These are phyloP conservation scores for Sporobolomyces pararoseus DNA, from an alignment of 768 basidiomycete species.

Conservation along the genomic window DNA sequence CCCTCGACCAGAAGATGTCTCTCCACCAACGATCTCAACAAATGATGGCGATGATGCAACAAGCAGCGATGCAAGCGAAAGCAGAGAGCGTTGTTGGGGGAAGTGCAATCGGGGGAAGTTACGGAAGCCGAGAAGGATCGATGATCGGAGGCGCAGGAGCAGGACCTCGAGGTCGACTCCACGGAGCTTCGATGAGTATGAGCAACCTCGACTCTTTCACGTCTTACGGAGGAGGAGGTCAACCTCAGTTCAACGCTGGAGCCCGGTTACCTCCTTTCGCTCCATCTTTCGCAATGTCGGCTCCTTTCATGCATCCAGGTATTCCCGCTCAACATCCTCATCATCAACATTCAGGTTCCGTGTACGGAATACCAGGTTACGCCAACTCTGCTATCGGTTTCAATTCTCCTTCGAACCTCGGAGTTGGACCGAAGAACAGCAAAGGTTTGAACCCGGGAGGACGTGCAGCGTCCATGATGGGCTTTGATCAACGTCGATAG, in stretches of 20 bases:
- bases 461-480: conserved; percentile 23
- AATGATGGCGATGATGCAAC: conserved; percentile 42
- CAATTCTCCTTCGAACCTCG: neutral
- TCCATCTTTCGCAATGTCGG: conserved; percentile 30
- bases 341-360: neutral
- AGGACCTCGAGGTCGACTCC: conserved; percentile 3
- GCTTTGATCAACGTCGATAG: conserved; percentile 6
- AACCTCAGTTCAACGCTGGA: conserved; percentile 10
- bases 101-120: conserved; percentile 12
- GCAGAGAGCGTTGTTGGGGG: conserved; percentile 28
- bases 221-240: conserved; percentile 15
- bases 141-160: conserved; percentile 7
- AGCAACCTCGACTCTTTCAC: conserved; percentile 12
- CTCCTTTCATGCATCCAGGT: conserved; percentile 32
- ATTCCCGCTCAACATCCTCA: neutral
- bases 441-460: conserved; percentile 4
- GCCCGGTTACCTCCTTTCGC: conserved; percentile 37
- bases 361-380: conserved; percentile 29
- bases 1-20: conserved; percentile 41
- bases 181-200: conserved; percentile 22
- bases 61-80: conserved; percentile 25
- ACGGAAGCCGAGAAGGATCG: conserved; percentile 15
- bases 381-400: conserved; percentile 32
- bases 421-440: neutral
- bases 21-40: conserved; percentile 39